Evolutionary conservation across 2,329 filamentous ascomycete species (phyloP).

Genomic region (Rasamsonia emersonii): DNA sequence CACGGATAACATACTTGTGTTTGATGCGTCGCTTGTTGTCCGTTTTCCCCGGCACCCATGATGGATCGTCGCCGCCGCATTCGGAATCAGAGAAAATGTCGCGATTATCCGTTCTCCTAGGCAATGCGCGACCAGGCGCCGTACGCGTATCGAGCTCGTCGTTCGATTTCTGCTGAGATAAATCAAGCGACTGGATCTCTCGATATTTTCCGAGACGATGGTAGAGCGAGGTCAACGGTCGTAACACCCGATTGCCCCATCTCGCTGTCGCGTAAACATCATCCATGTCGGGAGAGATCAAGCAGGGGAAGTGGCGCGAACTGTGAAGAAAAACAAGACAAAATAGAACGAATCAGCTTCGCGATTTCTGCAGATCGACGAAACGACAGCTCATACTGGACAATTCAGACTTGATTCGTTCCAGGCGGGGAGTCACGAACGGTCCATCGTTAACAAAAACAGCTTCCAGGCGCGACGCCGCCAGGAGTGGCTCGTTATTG

Average conservation of each 20-base stretch:
- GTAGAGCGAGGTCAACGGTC: conserved; percentile 33
- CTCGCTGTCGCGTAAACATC: conserved; percentile 31
- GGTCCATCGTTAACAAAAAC: too few species aligned
- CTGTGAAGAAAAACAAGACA: neutral
- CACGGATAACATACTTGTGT: conserved; percentile 29
- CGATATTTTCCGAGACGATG: conserved; percentile 34
- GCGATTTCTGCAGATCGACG: too few species aligned
- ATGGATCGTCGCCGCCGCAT: conserved; percentile 28
- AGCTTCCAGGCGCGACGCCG: too few species aligned
- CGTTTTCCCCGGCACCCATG: conserved; percentile 29
- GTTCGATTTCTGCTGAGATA: conserved; percentile 14
- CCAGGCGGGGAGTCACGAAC: too few species aligned
- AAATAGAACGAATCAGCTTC: neutral
- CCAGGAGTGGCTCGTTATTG: too few species aligned
- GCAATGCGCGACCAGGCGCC: conserved; percentile 3
- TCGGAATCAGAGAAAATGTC: conserved; percentile 22
- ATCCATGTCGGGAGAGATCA: too few species aligned
- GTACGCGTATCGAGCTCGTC: conserved; percentile 8
- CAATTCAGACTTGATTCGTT: too few species aligned
- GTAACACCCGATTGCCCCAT: conserved; percentile 37
- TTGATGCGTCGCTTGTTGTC: conserved; percentile 25
- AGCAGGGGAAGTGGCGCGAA: too few species aligned
- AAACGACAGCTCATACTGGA: too few species aligned
- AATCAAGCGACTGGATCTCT: conserved; percentile 22
- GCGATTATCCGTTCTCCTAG: conserved; percentile 6